These are phyloP conservation scores for Xylaria sp. DNA, from an alignment of 2,329 filamentous ascomycete genomes.

Conservation along the genomic window DNA sequence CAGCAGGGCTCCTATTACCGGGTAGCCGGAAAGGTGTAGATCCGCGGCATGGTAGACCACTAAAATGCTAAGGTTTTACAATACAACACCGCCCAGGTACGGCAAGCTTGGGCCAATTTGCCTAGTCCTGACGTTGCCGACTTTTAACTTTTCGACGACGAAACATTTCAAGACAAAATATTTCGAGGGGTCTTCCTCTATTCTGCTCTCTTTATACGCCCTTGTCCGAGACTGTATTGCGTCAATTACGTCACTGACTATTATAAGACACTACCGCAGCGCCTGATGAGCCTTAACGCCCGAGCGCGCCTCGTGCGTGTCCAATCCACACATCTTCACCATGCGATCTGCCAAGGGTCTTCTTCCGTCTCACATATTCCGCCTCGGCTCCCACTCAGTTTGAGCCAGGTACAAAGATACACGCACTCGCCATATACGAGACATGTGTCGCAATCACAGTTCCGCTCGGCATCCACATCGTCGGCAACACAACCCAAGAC, in stretches of 20 bases:
- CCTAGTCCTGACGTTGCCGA: constrained; percentile 17
- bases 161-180: not conserved
- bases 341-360: constrained; percentile 5
- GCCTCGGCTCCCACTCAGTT: not conserved
- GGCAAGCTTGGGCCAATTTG: constrained; percentile 20
- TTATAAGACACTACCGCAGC: not conserved
- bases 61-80: no score
- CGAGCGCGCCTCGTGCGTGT: constrained; percentile 44
- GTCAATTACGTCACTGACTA: not conserved
- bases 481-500: not conserved
- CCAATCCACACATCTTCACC: constrained; percentile 26
- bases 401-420: not conserved
- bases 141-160: not conserved
- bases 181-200: not conserved
- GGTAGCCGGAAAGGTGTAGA: not conserved
- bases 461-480: constrained; percentile 11
- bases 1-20: not conserved
- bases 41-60: not conserved
- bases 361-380: constrained; percentile 5
- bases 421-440: not conserved
- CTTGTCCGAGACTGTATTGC: not conserved
- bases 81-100: not conserved
- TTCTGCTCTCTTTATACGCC: not conserved
- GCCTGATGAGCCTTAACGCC: constrained; percentile 38
- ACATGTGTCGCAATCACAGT: not conserved